Evolutionary conservation across 805 yeast genomes (phyloP).

Genomic region (Teunomyces panamensis): DNA sequence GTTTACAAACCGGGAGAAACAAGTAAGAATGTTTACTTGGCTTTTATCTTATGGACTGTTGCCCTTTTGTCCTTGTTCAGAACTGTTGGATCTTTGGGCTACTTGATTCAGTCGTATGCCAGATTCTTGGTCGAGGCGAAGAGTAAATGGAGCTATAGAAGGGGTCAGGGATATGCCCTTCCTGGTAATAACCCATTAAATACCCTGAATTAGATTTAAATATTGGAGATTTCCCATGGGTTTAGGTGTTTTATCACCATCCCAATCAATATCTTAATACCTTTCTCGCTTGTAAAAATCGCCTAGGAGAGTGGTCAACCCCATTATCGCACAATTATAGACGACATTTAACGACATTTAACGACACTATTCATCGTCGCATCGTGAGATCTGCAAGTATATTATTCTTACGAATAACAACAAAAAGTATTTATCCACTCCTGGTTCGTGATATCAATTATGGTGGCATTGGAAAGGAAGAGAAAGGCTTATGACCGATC

Average conservation of each 20-base stretch:
- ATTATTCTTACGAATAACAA: neutral
- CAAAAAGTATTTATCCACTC: neutral
- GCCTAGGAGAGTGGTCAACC: no score
- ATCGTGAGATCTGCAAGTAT: neutral
- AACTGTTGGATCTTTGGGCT: slow-evolving; percentile 77
- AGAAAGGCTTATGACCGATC: slow-evolving; percentile 22
- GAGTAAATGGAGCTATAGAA: slow-evolving; percentile 41
- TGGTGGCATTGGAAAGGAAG: slow-evolving; percentile 45
- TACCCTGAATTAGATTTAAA: slow-evolving; percentile 4
- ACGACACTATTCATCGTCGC: slow-evolving; percentile 1
- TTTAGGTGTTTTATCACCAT: neutral
- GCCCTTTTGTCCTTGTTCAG: slow-evolving; percentile 80
- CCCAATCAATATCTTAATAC: neutral
- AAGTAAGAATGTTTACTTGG: slow-evolving; percentile 63
- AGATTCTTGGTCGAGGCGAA: slow-evolving; percentile 37
- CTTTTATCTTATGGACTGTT: slow-evolving; percentile 88
- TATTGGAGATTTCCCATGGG: no score
- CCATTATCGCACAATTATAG: no score
- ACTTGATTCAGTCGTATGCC: slow-evolving; percentile 45
- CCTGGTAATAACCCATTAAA: slow-evolving; percentile 37
- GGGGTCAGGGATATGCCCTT: slow-evolving; percentile 32
- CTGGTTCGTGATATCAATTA: slow-evolving; percentile 10
- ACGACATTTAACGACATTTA: neutral
- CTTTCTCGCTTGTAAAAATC: neutral
- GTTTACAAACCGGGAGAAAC: slow-evolving; percentile 67